These are phyloP conservation scores for Whalleya microplaca DNA, from an alignment of 2,329 filamentous ascomycete genomes.

Conservation along the genomic window DNA sequence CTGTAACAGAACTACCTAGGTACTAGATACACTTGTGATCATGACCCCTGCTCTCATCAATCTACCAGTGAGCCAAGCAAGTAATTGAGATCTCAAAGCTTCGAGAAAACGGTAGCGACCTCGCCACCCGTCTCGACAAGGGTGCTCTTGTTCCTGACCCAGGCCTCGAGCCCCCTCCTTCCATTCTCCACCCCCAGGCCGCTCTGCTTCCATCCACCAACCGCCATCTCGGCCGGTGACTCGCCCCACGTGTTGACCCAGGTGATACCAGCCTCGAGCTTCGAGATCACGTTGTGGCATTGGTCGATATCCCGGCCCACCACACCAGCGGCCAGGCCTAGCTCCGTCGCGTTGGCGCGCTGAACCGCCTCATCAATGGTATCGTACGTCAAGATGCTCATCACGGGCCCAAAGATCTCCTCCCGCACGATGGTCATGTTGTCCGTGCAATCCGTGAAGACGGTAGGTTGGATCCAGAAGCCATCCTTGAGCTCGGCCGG, in stretches of 20 bases:
- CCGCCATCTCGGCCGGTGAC: conserved; percentile 87
- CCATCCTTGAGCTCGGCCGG: conserved; percentile 59
- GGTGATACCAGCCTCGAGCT: conserved; percentile 82
- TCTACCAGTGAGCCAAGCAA: too few species aligned
- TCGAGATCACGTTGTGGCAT: conserved; percentile 72
- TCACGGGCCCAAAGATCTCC: conserved; percentile 89
- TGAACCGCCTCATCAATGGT: conserved; percentile 69
- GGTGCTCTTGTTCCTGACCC: conserved; percentile 86
- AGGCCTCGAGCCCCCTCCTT: conserved; percentile 75
- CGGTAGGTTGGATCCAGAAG: conserved; percentile 83
- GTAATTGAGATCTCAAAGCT: conserved; percentile 50
- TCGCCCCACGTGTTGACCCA: conserved; percentile 97
- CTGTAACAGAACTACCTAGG: too few species aligned
- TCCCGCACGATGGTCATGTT: conserved; percentile 78
- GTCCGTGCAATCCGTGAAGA: conserved; percentile 87
- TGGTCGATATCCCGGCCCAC: conserved; percentile 76
- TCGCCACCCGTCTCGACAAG: conserved; percentile 78
- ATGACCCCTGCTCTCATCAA: too few species aligned
- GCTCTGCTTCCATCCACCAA: conserved; percentile 91
- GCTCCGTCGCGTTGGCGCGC: conserved; percentile 75
- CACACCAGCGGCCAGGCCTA: conserved; percentile 83
- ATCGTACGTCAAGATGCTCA: conserved; percentile 77
- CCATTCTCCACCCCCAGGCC: conserved; percentile 89
- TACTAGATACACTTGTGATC: too few species aligned
- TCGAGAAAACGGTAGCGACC: conserved; percentile 74